Evolutionary conservation across 1,284 basidiomycete genomes (phyloP).

Genomic region (Puccinia triticina): DNA sequence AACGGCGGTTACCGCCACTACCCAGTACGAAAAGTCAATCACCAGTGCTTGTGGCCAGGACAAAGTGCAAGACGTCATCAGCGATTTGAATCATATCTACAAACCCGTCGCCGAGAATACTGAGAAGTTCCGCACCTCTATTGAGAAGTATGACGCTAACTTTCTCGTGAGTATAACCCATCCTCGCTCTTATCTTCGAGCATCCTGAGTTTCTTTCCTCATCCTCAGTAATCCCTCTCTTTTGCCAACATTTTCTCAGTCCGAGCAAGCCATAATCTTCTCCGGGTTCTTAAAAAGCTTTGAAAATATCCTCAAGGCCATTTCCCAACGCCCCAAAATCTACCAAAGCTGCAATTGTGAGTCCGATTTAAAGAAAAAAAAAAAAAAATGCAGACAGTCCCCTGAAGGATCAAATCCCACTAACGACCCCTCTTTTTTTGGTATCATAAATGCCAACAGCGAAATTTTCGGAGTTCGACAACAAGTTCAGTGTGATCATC

Average conservation of each 20-base stretch:
- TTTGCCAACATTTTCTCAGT: too few species aligned
- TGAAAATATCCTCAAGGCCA: background rate
- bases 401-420: too few species aligned
- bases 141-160: background rate
- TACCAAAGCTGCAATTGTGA: background rate
- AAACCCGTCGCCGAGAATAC: background rate
- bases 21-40: background rate
- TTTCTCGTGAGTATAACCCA: too few species aligned
- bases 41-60: background rate
- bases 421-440: too few species aligned
- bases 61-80: background rate
- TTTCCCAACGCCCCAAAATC: background rate
- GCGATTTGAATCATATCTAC: background rate
- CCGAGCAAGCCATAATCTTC: background rate
- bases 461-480: background rate
- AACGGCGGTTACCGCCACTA: background rate
- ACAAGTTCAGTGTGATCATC: background rate
- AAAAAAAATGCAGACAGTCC: too few species aligned
- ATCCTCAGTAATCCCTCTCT: background rate
- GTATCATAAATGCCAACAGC: background rate
- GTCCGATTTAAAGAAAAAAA: too few species aligned
- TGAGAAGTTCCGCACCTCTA: conserved; percentile 1
- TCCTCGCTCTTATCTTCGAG: background rate
- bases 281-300: background rate
- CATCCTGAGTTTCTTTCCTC: background rate